A percentile compares a stretch with the other conserved stretches of the same genome.
Evolutionary conservation across 2,329 filamentous ascomycete species (phyloP).

Genomic region (Fusarium transvaalense): DNA sequence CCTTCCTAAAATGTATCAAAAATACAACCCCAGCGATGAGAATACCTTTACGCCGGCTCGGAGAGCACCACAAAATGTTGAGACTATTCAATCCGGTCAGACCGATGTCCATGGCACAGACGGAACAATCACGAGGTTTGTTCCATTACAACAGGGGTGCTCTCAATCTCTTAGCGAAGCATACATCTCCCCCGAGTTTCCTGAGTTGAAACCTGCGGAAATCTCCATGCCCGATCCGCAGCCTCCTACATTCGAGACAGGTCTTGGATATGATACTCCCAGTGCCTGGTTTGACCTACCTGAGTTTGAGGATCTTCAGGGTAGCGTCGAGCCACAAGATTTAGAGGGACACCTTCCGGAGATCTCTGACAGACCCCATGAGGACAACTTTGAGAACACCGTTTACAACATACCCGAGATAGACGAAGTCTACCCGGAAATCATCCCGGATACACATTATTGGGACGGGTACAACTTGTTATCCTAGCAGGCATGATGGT

Average conservation of each 20-base stretch:
- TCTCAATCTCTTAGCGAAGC: fast-evolving
- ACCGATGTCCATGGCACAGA: background rate
- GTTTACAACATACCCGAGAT: background rate
- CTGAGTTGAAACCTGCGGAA: background rate
- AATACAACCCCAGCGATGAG: background rate
- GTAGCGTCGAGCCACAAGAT: too few species aligned
- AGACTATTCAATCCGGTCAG: background rate
- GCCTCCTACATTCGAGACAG: fast-evolving
- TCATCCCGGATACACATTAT: background rate
- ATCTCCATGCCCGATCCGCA: too few species aligned
- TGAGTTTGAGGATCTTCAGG: background rate
- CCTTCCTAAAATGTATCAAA: background rate
- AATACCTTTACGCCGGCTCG: fast-evolving
- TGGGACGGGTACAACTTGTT: background rate
- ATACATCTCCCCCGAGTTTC: background rate
- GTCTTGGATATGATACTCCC: background rate
- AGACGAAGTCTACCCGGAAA: background rate
- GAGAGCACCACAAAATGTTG: background rate
- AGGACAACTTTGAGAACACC: background rate
- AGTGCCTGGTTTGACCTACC: fast-evolving
- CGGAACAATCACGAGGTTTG: background rate
- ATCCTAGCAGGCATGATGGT: background rate
- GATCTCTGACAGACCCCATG: background rate
- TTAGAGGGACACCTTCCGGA: background rate
- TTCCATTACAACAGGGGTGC: fast-evolving